Evolutionary conservation across 148 eudicot species (phyloP).

Genomic region (Arctostaphylos glauca): DNA sequence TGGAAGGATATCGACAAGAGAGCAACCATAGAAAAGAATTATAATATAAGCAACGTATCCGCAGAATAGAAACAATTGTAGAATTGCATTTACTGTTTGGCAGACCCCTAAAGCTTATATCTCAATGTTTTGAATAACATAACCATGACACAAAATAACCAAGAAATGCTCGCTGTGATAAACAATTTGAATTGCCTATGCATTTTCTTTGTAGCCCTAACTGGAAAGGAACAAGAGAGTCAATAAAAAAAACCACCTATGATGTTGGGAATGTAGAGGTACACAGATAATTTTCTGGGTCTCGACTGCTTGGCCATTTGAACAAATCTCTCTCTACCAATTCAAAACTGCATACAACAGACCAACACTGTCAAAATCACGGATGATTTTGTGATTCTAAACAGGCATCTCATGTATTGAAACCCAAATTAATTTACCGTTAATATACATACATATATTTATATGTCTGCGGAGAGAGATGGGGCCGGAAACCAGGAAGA

Average conservation of each 20-base stretch:
- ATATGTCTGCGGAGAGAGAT: neutral
- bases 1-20: neutral
- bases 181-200: neutral
- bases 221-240: neutral
- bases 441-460: too few relatives aligned
- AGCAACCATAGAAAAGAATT: neutral
- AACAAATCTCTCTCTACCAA: constrained; percentile 5
- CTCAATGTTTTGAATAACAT: neutral
- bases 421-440: neutral
- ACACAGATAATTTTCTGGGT: constrained; percentile 46
- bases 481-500: constrained; percentile 8
- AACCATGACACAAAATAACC: neutral
- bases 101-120: neutral
- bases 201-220: neutral
- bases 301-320: constrained; percentile 54
- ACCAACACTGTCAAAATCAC: constrained; percentile 4
- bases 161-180: constrained; percentile 1
- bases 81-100: neutral
- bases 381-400: neutral
- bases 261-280: constrained; percentile 84
- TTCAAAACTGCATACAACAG: constrained; percentile 4
- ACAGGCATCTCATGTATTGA: neutral
- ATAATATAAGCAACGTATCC: neutral
- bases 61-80: neutral
- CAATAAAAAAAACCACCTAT: constrained; percentile 46